phyloP scores from a whole-genome alignment of 495 filamentous ascomycete genomes.

The Penicillium lividum region DNA sequence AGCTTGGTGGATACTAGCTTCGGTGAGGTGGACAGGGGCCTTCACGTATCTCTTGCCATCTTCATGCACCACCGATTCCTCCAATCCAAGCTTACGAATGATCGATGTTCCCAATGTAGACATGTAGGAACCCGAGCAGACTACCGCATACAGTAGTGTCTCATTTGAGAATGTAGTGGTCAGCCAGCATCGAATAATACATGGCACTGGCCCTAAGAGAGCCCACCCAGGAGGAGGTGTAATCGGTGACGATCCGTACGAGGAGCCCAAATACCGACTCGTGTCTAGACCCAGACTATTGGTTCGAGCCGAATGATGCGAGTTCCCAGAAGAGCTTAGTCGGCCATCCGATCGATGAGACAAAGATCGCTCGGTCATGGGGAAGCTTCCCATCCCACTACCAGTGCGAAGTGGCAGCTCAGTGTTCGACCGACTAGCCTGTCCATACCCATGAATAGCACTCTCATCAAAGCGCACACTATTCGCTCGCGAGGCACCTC shows the following conservation, averaged over 20 bases:
- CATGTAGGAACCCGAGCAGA: constrained; percentile 88
- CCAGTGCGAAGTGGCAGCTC: constrained; percentile 77
- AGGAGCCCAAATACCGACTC: constrained; percentile 62
- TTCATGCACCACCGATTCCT: constrained; percentile 64
- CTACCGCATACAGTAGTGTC: constrained; percentile 82
- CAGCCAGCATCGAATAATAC: constrained; percentile 95
- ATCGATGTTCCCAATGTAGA: constrained; percentile 75
- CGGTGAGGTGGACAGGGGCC: constrained; percentile 82
- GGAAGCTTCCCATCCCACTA: constrained; percentile 79
- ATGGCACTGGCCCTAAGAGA: constrained; percentile 80
- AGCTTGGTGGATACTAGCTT: constrained; percentile 77
- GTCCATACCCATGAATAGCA: constrained; percentile 85
- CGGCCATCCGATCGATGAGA: constrained; percentile 98
- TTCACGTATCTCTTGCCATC: constrained; percentile 68
- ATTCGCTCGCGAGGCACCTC: constrained; percentile 91
- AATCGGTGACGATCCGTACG: constrained; percentile 62
- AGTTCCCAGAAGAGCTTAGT: constrained; percentile 86
- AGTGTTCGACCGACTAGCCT: constrained; percentile 73
- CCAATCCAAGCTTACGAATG: constrained; percentile 68
- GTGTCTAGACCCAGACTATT: constrained; percentile 82
- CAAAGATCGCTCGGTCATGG: constrained; percentile 81
- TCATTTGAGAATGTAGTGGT: constrained; percentile 82
- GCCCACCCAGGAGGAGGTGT: constrained; percentile 81
- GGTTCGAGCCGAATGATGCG: constrained; percentile 74
- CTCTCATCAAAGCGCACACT: constrained; percentile 99